phyloP scores from a whole-genome alignment of 495 filamentous ascomycete genomes.

The Letharia columbiana region DNA sequence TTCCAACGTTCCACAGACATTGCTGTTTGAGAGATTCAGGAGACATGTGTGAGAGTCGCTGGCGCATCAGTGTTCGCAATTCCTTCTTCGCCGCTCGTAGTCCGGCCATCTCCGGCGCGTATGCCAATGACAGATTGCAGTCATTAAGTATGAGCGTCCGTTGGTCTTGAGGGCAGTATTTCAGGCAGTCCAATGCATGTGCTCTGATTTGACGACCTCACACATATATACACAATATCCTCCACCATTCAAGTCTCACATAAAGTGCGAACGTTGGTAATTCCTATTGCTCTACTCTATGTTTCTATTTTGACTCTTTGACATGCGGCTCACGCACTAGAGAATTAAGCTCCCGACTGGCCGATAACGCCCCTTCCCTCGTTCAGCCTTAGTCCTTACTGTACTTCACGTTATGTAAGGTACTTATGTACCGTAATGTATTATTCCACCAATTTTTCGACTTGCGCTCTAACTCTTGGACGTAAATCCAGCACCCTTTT shows the following conservation, averaged over 20 bases:
- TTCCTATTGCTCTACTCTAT: too few species aligned
- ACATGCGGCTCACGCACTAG: conserved; percentile 2
- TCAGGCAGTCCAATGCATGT: not conserved
- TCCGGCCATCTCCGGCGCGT: conserved; percentile 35
- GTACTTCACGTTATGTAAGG: too few species aligned
- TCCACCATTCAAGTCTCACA: too few species aligned
- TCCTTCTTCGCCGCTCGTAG: conserved; percentile 63
- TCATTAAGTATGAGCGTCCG: not conserved
- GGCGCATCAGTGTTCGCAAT: conserved; percentile 59
- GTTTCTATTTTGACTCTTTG: too few species aligned
- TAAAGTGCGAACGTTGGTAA: too few species aligned
- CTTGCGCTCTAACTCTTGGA: too few species aligned
- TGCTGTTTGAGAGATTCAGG: conserved; percentile 51
- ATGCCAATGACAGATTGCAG: not conserved
- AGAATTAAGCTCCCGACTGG: not conserved
- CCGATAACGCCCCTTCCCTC: not conserved
- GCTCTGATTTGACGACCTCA: too few species aligned
- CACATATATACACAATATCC: too few species aligned
- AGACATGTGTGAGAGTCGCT: conserved; percentile 48
- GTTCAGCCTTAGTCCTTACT: too few species aligned
- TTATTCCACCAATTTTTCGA: too few species aligned
- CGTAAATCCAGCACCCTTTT: not conserved
- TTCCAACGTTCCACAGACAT: conserved; percentile 43
- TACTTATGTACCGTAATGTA: too few species aligned
- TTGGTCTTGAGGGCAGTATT: not conserved